Evolutionary conservation across 2,329 filamentous ascomycete genomes (phyloP).

Genomic region (Penicillium sp.): DNA sequence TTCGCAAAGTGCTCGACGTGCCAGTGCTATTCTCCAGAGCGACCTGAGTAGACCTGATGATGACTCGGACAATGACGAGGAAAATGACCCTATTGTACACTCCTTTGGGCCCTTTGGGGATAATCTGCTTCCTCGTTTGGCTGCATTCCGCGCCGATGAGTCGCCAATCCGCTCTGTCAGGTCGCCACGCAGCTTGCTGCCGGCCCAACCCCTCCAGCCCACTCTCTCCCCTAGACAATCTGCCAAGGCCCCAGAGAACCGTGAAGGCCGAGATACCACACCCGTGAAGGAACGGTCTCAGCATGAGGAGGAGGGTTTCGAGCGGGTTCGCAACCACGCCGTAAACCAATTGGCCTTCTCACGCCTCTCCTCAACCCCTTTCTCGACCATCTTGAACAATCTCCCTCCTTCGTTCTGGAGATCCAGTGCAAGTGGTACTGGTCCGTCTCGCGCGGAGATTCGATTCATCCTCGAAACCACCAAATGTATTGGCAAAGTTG

Average conservation of each 20-base stretch:
- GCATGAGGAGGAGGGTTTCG: slow-evolving; percentile 27
- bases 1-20: slow-evolving; percentile 37
- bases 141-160: slow-evolving; percentile 67
- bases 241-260: slow-evolving; percentile 21
- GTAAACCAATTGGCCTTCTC: slow-evolving; percentile 96
- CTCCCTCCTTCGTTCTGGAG: slow-evolving; percentile 66
- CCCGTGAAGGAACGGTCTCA: slow-evolving; percentile 19
- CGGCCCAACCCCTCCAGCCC: slow-evolving; percentile 35
- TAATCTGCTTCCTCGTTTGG: slow-evolving; percentile 78
- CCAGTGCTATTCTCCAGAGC: slow-evolving; percentile 33
- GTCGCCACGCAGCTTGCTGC: slow-evolving; percentile 29
- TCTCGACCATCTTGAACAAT: slow-evolving; percentile 85
- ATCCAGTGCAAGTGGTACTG: slow-evolving; percentile 48
- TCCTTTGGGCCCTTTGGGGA: slow-evolving; percentile 90
- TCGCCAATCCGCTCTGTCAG: slow-evolving; percentile 58
- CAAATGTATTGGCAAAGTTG: slow-evolving; percentile 81
- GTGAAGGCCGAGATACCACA: slow-evolving; percentile 17
- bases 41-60: slow-evolving; percentile 54
- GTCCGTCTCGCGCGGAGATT: slow-evolving; percentile 62
- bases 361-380: slow-evolving; percentile 82
- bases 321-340: slow-evolving; percentile 69
- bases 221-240: slow-evolving; percentile 32
- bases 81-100: slow-evolving; percentile 90
- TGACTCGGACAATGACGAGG: slow-evolving; percentile 79
- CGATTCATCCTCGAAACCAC: slow-evolving; percentile 71